phyloP scores from a whole-genome alignment of 2,329 filamentous ascomycete genomes.

The Claviceps africana region DNA sequence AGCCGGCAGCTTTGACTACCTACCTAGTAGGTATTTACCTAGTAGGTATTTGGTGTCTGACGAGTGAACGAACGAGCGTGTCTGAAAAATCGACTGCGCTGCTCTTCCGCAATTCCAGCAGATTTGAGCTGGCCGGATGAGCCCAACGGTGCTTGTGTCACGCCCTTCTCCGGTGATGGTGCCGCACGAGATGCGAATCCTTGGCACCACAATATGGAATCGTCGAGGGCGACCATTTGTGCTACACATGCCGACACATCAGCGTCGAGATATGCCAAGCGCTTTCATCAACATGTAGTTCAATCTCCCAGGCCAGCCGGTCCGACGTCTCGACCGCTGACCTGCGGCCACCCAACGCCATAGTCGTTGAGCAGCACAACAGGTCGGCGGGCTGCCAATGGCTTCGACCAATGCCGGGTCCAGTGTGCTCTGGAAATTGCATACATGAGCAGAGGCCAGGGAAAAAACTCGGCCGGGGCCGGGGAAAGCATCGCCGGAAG shows the following conservation, averaged over 20 bases:
- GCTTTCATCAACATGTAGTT: neutral
- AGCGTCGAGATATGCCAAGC: neutral
- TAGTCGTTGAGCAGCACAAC: too few relatives aligned
- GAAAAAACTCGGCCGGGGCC: too few relatives aligned
- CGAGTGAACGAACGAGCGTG: constrained; percentile 23
- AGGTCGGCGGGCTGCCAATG: too few relatives aligned
- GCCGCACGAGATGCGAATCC: constrained; percentile 25
- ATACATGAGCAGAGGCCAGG: too few relatives aligned
- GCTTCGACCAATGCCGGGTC: too few relatives aligned
- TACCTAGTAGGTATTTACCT: too few relatives aligned
- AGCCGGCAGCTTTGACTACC: constrained; percentile 20
- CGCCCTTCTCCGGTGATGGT: constrained; percentile 23
- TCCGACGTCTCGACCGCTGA: too few relatives aligned
- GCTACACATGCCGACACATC: neutral
- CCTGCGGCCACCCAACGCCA: neutral
- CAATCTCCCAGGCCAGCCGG: too few relatives aligned
- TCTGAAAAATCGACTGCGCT: constrained; percentile 18
- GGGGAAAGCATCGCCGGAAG: neutral
- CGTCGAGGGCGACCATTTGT: constrained; percentile 25
- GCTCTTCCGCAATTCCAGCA: constrained; percentile 19
- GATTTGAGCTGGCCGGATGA: constrained; percentile 20
- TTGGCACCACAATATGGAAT: constrained; percentile 20
- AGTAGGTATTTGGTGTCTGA: too few relatives aligned
- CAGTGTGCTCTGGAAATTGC: too few relatives aligned
- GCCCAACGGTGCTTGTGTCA: constrained; percentile 15